Percentiles rank a stretch among this genome's conserved stretches.
Conservation (phyloP, 257 asterid genomes). For the Catharanthus roseus region DNA sequence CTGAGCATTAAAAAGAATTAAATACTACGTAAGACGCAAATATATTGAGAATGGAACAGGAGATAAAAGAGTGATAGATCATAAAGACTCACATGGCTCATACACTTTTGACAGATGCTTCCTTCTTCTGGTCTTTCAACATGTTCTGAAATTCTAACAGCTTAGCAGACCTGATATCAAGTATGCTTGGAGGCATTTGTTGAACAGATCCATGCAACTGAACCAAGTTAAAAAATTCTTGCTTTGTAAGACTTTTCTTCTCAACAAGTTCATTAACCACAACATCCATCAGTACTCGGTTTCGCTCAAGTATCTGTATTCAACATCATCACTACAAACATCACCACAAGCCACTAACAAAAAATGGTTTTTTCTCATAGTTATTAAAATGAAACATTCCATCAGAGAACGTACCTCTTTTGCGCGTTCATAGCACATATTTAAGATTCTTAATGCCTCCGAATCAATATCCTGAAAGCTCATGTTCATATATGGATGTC, state of each 20-base stretch:
- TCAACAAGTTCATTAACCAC: constrained; percentile 56
- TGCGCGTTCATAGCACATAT: constrained; percentile 68
- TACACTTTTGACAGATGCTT: constrained; percentile 28
- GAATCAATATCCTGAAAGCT: constrained; percentile 63
- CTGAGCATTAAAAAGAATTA: neutral
- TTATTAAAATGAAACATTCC: neutral
- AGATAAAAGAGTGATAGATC: neutral
- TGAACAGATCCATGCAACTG: constrained; percentile 65
- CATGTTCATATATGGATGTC: constrained; percentile 8
- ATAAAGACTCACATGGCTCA: constrained; percentile 15
- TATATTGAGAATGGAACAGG: too few species aligned
- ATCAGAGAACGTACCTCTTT: constrained; percentile 45
- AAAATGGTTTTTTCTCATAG: neutral
- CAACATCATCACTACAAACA: constrained; percentile 11
- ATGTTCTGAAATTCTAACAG: constrained; percentile 38
- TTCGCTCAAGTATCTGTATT: constrained; percentile 64
- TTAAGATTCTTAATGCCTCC: constrained; percentile 62
- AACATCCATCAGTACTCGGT: constrained; percentile 67
- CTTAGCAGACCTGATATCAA: constrained; percentile 61
- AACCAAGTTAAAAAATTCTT: constrained; percentile 63
- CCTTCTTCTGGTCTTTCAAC: constrained; percentile 28
- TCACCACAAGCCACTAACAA: neutral
- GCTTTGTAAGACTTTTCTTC: constrained; percentile 72
- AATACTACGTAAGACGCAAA: too few species aligned
- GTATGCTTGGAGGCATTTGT: constrained; percentile 57